Conservation (phyloP, 345 rosid species). For the Populus alba region DNA sequence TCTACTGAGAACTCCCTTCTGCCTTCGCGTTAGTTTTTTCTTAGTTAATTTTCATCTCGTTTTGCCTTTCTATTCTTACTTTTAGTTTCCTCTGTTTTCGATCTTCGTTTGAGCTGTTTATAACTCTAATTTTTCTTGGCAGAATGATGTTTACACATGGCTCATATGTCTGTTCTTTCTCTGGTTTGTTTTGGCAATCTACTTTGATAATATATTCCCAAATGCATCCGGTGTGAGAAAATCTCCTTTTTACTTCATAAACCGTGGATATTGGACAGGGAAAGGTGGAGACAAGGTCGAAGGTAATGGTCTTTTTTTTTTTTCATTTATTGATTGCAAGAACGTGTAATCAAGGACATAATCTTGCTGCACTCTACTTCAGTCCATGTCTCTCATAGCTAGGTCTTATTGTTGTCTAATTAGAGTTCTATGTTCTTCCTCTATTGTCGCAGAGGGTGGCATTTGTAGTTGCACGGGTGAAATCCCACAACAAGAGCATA, state of each 20-base stretch:
- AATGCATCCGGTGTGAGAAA: constrained; percentile 80
- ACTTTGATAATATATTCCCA: constrained; percentile 80
- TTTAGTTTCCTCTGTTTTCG: neutral
- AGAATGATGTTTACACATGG: constrained; percentile 81
- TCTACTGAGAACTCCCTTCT: neutral
- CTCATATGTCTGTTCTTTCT: constrained; percentile 51
- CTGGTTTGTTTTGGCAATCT: constrained; percentile 77
- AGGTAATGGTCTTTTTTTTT: constrained; percentile 48
- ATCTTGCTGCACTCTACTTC: neutral
- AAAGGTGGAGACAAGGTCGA: constrained; percentile 67
- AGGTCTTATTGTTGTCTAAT: constrained; percentile 1
- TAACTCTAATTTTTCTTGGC: constrained; percentile 27
- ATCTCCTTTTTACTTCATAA: constrained; percentile 66
- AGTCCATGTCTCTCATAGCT: neutral
- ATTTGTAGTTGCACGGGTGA: constrained; percentile 73
- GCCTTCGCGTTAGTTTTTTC: neutral
- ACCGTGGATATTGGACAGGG: constrained; percentile 85
- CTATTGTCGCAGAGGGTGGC: constrained; percentile 63
- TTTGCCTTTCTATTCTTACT: neutral
- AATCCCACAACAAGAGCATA: constrained; percentile 50
- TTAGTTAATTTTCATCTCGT: neutral
- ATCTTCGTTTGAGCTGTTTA: neutral
- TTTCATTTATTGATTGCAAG: neutral
- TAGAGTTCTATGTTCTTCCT: constrained; percentile 7
- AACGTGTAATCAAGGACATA: neutral